These are phyloP conservation scores for Petunia hybrid DNA, from an alignment of 305 asterid species.

Conservation along the genomic window DNA sequence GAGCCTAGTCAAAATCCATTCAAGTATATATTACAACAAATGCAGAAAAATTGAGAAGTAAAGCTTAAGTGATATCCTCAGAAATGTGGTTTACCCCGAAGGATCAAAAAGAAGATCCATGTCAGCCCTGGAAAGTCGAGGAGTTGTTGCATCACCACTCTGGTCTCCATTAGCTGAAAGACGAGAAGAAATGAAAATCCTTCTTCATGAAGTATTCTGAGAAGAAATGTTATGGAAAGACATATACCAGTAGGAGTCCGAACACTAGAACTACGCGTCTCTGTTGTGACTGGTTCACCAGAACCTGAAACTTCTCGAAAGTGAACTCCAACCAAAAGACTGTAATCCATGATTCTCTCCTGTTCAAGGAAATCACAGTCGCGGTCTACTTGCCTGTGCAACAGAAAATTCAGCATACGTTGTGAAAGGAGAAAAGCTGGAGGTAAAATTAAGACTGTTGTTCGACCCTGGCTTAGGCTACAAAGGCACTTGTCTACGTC, in stretches of 20 bases:
- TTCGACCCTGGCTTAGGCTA: not conserved
- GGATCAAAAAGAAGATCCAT: conserved; percentile 42
- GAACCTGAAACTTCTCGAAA: conserved; percentile 66
- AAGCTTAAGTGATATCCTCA: not conserved
- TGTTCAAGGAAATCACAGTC: conserved; percentile 97
- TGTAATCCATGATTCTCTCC: conserved; percentile 96
- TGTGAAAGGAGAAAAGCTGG: conserved; percentile 4
- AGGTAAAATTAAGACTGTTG: not conserved
- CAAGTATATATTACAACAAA: not conserved
- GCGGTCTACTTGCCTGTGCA: conserved; percentile 82
- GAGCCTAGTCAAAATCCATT: conserved; percentile 24
- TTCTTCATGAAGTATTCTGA: not conserved
- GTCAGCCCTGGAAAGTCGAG: conserved; percentile 46
- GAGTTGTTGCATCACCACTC: conserved; percentile 45
- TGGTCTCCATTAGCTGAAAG: conserved; percentile 44
- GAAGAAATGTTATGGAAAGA: not conserved
- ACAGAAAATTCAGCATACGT: not conserved
- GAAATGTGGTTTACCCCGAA: conserved; percentile 47
- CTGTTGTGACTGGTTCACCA: conserved; percentile 60
- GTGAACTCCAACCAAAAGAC: conserved; percentile 89
- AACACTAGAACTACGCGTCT: conserved; percentile 39
- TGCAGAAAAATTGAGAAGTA: not conserved
- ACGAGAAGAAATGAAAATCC: not conserved
- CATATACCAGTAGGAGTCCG: conserved; percentile 50
- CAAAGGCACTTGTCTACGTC: not conserved